phyloP scores from a whole-genome alignment of 202 grass and related monocot genomes.

The Dendrocalamus latiflorus region DNA sequence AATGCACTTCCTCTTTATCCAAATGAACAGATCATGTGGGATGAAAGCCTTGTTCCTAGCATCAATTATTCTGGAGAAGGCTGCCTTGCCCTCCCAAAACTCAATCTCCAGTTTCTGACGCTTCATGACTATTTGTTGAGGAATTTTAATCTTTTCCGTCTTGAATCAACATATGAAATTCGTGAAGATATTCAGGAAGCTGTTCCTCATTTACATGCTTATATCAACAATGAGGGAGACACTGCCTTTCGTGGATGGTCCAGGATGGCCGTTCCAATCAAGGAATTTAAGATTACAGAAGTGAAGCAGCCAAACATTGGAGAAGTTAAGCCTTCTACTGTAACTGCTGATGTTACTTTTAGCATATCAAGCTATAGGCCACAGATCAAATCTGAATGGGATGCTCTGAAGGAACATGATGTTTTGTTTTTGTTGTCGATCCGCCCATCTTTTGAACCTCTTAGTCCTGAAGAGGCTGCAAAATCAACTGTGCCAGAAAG shows the following conservation, averaged over 20 bases:
- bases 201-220: conserved; percentile 90
- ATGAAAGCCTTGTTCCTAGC: conserved; percentile 97
- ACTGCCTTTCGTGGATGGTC: conserved; percentile 97
- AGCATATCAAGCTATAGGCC: conserved; percentile 81
- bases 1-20: conserved; percentile 96
- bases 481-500: conserved; percentile 94
- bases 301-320: conserved; percentile 96
- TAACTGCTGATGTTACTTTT: conserved; percentile 80
- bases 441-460: conserved; percentile 89
- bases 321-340: conserved; percentile 90
- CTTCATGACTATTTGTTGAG: conserved; percentile 96
- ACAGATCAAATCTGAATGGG: conserved; percentile 94
- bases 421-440: conserved; percentile 94
- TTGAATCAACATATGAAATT: conserved; percentile 99
- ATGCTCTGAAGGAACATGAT: conserved; percentile 93
- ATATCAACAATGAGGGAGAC: conserved; percentile 97
- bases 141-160: conserved; percentile 98
- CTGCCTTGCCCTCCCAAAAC: conserved; percentile 94
- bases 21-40: conserved; percentile 99
- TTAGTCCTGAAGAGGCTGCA: conserved; percentile 76
- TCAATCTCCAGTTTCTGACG: conserved; percentile 96
- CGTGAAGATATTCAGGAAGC: conserved; percentile 98
- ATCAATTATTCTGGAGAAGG: conserved; percentile 99
- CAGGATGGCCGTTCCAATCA: conserved; percentile 95
- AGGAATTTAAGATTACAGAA: conserved; percentile 83